These are phyloP conservation scores for Gracilaria gracilis DNA, from an alignment of 23 red algal species.

Conservation along the genomic window DNA sequence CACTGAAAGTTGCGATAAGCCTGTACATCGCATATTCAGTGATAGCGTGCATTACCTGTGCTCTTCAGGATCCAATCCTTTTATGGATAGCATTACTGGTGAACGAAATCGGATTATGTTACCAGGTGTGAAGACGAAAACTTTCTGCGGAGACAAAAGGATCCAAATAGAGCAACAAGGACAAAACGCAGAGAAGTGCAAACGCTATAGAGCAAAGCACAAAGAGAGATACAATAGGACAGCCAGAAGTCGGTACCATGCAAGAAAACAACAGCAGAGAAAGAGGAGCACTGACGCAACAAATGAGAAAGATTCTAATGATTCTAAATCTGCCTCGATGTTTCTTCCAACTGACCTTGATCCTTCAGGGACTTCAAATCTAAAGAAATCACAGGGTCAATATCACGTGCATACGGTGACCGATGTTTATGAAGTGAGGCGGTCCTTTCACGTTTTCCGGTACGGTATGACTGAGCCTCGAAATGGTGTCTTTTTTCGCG, in stretches of 20 bases:
- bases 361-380: background rate
- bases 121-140: background rate
- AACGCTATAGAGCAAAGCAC: background rate
- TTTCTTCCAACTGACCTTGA: background rate
- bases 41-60: background rate
- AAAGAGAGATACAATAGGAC: background rate
- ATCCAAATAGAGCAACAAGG: background rate
- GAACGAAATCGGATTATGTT: background rate
- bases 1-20: background rate
- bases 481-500: too few species aligned
- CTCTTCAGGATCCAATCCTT: background rate
- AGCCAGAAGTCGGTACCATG: background rate
- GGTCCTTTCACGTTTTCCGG: slow-evolving; percentile 1
- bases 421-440: background rate
- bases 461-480: too few species aligned
- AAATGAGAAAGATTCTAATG: background rate
- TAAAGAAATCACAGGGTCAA: background rate
- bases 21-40: background rate
- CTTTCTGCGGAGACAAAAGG: background rate
- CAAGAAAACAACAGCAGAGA: background rate
- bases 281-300: background rate
- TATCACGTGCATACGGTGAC: slow-evolving; percentile 15
- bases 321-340: background rate
- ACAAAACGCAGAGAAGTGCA: background rate
- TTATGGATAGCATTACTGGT: background rate